Conservation (phyloP, 1,284 basidiomycete species). For the Leccinum griseonigrum region DNA sequence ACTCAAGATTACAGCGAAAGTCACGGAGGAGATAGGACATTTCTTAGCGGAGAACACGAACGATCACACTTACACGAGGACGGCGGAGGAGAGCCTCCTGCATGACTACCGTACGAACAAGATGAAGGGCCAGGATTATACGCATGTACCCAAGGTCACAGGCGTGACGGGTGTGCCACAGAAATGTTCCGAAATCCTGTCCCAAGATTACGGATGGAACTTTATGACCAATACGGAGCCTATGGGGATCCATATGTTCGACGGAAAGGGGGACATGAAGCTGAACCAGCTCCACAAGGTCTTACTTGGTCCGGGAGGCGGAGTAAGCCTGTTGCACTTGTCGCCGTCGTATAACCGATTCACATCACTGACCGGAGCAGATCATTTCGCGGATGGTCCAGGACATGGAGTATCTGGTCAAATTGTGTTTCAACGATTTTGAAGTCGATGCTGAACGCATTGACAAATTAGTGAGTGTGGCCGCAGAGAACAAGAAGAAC, state of each 20-base stretch:
- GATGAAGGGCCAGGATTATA: too few species aligned
- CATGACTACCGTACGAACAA: too few species aligned
- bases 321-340: background rate
- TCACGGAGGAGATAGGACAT: too few species aligned
- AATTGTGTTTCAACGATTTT: too few species aligned
- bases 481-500: too few species aligned
- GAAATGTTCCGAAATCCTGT: background rate
- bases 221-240: background rate
- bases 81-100: too few species aligned
- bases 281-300: background rate
- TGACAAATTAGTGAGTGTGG: too few species aligned
- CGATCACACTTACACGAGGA: too few species aligned
- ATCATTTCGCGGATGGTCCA: background rate
- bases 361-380: background rate
- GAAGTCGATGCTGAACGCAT: too few species aligned
- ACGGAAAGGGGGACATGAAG: background rate
- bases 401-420: background rate
- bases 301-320: background rate
- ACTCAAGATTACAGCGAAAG: too few species aligned
- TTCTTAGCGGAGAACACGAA: too few species aligned
- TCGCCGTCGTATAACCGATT: background rate
- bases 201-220: background rate
- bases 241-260: constrained; percentile 1
- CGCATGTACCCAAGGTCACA: background rate
- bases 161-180: background rate